Percentiles rank a stretch among this genome's conserved stretches.
These are phyloP conservation scores for Aspergillus haitiensis DNA, from an alignment of 495 filamentous ascomycete genomes.

Conservation along the genomic window DNA sequence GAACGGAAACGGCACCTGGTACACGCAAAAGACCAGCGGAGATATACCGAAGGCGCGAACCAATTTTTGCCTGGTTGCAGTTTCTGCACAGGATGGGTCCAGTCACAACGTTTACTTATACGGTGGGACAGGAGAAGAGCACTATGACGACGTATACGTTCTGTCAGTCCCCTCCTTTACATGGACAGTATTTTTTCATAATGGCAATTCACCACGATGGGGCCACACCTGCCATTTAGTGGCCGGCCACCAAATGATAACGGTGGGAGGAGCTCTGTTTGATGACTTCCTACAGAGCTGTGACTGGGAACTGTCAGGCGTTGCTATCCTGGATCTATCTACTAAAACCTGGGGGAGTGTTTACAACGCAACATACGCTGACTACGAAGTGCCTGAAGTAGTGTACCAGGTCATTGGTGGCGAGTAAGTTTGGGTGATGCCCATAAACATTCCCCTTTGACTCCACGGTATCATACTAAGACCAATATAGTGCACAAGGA, in stretches of 20 bases:
- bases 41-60: conserved; percentile 53
- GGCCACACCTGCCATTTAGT: conserved; percentile 64
- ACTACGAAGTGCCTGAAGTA: background rate
- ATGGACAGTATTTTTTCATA: conserved; percentile 55
- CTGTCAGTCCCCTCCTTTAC: conserved; percentile 71
- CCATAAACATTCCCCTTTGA: too few relatives aligned
- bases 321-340: background rate
- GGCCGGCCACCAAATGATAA: conserved; percentile 68
- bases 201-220: conserved; percentile 52
- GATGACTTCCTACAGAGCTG: background rate
- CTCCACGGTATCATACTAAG: too few relatives aligned
- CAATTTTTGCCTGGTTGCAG: conserved; percentile 64
- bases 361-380: conserved; percentile 1
- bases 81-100: conserved; percentile 56
- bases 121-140: conserved; percentile 60
- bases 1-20: conserved; percentile 29
- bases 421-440: background rate
- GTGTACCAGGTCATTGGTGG: background rate
- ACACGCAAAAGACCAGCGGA: conserved; percentile 58
- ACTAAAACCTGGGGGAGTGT: conserved; percentile 1
- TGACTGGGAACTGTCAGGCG: background rate
- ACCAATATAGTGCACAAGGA: background rate
- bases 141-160: conserved; percentile 69
- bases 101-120: conserved; percentile 73
- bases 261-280: conserved; percentile 52